These are phyloP conservation scores for Pythium dissimile DNA, from an alignment of 352 stramenopile genomes.

Conservation along the genomic window DNA sequence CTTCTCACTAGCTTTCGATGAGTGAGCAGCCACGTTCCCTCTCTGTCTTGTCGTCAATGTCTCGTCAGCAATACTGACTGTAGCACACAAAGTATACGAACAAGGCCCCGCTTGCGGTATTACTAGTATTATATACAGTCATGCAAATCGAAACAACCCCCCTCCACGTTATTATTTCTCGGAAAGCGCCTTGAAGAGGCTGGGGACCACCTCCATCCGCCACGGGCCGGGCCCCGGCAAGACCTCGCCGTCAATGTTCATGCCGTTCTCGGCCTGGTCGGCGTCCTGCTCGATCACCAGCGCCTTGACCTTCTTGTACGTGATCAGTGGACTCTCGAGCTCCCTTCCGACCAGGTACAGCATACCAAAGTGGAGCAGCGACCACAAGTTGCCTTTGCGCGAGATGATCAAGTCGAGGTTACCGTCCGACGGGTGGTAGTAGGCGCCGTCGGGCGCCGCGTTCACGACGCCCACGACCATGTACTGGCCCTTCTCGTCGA, in stretches of 20 bases:
- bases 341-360: slow-evolving; percentile 78
- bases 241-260: slow-evolving; percentile 85
- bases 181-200: slow-evolving; percentile 82
- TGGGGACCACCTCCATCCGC: slow-evolving; percentile 84
- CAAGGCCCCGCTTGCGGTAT: too few relatives aligned
- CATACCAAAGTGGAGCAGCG: slow-evolving; percentile 40
- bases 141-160: too few relatives aligned
- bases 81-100: too few relatives aligned
- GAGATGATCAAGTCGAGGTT: slow-evolving; percentile 77
- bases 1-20: too few relatives aligned
- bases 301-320: slow-evolving; percentile 81
- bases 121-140: too few relatives aligned
- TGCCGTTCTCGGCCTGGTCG: slow-evolving; percentile 55
- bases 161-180: slow-evolving; percentile 58
- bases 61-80: too few relatives aligned
- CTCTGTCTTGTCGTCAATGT: too few relatives aligned
- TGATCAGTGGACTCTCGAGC: slow-evolving; percentile 58
- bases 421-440: slow-evolving; percentile 71
- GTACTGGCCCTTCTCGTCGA: slow-evolving; percentile 57
- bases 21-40: too few relatives aligned
- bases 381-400: slow-evolving; percentile 53
- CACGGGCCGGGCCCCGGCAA: slow-evolving; percentile 53
- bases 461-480: slow-evolving; percentile 75
- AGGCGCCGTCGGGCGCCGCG: slow-evolving; percentile 63
- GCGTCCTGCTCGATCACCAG: slow-evolving; percentile 50